Conservation (phyloP, 495 filamentous ascomycete species). For the Aspergillus baeticus region DNA sequence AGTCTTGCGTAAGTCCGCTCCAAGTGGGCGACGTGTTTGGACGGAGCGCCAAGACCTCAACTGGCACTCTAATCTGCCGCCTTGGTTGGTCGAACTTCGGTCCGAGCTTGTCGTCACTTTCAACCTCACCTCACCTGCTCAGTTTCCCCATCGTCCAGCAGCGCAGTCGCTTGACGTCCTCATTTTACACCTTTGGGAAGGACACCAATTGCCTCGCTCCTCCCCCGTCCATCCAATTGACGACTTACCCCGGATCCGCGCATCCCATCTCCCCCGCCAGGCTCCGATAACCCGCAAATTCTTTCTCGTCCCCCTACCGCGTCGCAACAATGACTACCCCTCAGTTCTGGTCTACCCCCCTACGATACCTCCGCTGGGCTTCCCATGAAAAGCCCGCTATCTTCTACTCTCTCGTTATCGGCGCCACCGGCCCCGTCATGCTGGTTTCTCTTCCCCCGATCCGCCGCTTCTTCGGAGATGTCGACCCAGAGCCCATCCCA, state of each 20-base stretch:
- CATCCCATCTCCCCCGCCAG: not conserved
- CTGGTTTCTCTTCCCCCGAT: conserved; percentile 68
- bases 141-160: not conserved
- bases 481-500: conserved; percentile 67
- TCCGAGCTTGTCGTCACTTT: conserved; percentile 2
- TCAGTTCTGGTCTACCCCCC: conserved; percentile 76
- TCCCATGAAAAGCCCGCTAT: conserved; percentile 81
- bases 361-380: conserved; percentile 84
- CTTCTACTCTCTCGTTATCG: conserved; percentile 80
- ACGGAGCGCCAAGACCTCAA: conserved; percentile 45
- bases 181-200: not conserved
- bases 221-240: conserved; percentile 12
- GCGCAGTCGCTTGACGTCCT: not conserved
- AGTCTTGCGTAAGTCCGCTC: conserved; percentile 1
- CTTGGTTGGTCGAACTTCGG: conserved; percentile 29
- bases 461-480: conserved; percentile 66
- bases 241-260: not conserved
- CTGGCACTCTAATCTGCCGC: conserved; percentile 27
- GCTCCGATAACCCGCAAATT: conserved; percentile 4
- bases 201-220: not conserved
- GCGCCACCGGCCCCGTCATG: conserved; percentile 65
- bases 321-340: conserved; percentile 61
- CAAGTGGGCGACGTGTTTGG: conserved; percentile 52
- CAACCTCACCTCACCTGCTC: conserved; percentile 1
- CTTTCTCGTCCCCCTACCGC: conserved; percentile 18